A percentile compares a stretch with the other conserved stretches of the same genome.
Evolutionary conservation across 2,329 filamentous ascomycete genomes (phyloP).

Genomic region (Stagonosporopsis cucurbitacearum): DNA sequence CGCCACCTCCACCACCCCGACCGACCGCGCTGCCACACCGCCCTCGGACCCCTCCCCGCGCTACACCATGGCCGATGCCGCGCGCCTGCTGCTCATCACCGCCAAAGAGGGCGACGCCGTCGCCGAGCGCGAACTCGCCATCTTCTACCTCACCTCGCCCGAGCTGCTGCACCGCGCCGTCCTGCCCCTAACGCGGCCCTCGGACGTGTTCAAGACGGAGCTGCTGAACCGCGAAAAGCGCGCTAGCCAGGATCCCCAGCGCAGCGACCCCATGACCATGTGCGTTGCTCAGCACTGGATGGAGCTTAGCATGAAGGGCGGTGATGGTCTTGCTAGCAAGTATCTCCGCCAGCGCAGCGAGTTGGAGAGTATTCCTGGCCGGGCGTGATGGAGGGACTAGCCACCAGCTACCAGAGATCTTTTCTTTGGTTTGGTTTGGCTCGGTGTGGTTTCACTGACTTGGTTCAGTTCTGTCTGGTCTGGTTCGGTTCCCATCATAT

Average conservation of each 20-base stretch:
- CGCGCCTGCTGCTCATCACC: slow-evolving; percentile 88
- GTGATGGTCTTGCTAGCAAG: slow-evolving; percentile 81
- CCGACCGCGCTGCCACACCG: slow-evolving; percentile 7
- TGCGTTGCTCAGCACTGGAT: slow-evolving; percentile 98
- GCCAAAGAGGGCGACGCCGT: slow-evolving; percentile 89
- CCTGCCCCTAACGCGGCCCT: slow-evolving; percentile 80
- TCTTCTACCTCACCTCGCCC: slow-evolving; percentile 91
- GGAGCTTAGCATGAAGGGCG: slow-evolving; percentile 85
- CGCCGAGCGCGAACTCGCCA: slow-evolving; percentile 89
- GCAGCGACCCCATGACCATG: slow-evolving; percentile 87
- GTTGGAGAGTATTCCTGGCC: slow-evolving; percentile 63
- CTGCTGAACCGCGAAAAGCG: slow-evolving; percentile 72
- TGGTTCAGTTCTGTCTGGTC: too few relatives aligned
- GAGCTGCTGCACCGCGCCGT: slow-evolving; percentile 82
- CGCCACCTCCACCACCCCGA: background rate
- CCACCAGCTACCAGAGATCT: too few relatives aligned
- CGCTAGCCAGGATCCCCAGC: slow-evolving; percentile 62
- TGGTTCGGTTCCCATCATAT: too few relatives aligned
- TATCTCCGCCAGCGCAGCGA: slow-evolving; percentile 77
- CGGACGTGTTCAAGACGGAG: slow-evolving; percentile 88
- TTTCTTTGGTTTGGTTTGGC: too few relatives aligned
- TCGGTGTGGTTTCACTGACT: too few relatives aligned
- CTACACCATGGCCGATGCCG: slow-evolving; percentile 79
- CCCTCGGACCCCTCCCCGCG: slow-evolving; percentile 58
- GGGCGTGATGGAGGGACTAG: background rate